Base-by-base conservation (phyloP, 2,329 filamentous ascomycete genomes). In the Torrubiellomyces zombiae region DNA sequence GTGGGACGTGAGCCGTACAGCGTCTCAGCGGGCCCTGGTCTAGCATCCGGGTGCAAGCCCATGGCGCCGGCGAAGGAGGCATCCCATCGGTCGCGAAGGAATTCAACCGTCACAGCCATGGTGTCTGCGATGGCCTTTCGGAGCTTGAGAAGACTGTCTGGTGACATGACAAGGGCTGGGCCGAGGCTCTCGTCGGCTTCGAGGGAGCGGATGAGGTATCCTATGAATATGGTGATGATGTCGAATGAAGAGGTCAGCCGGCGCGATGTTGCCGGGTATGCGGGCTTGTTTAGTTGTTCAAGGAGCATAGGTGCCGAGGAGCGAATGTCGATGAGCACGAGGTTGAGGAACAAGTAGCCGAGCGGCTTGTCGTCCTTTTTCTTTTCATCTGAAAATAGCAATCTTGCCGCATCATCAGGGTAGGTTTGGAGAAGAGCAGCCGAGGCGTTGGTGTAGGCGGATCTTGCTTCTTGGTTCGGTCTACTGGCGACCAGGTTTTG, bases 61-160 rank as follows among this genome's bases (percentile, higher is more conserved):
- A 63, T 58, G 6, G 66, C 64, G 8, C 70, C 72, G 4, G 69
- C 63, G n/a, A 67, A 53, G 2, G 66, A 63, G 4, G 67, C 67
- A 39, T 79, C 74, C 67, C 69, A 78, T n/a, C 73, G 53, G 39
- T 79, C 75, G 20, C 72, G 63, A 2, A 79, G 55, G 41, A 71
- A 74, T 45, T 78, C 74, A 30, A 73, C 60, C 0, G 63, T 60
- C 2, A 72, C 46, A 0, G 67, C 68, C 39, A 77, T 58, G 4
- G 72, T 69, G 38, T 79, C 74, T 1, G 63, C 57, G 25, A 78
- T 60, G 27, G 60, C 54, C 24, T 59, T 66, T 19, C 69, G 60
- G 5, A 78, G 48, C 36, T 67, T 70, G 9, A 78, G 51, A 14
- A 79, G 56, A 14, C 62, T 58, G 28, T 73, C 67, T 0, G 70